Evolutionary conservation across 1,284 basidiomycete species (phyloP).

Genomic region (Rhodotorula sp.): DNA sequence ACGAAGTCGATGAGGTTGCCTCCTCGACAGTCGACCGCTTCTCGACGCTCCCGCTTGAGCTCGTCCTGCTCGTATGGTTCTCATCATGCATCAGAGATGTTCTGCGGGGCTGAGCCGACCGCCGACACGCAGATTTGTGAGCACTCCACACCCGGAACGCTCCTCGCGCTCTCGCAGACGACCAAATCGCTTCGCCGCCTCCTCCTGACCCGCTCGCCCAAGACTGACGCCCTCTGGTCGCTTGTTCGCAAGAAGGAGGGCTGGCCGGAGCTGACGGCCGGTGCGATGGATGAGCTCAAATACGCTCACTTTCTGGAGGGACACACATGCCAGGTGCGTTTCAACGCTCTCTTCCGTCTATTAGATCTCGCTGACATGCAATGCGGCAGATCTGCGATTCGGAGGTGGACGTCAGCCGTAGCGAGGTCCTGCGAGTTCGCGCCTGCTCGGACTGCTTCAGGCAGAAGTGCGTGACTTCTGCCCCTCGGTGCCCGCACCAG

Average conservation of each 20-base stretch:
- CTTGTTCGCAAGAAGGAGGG: not conserved
- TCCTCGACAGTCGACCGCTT: not conserved
- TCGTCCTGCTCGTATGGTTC: not conserved
- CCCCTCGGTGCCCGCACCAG: too few species aligned
- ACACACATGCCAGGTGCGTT: not conserved
- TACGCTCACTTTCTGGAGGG: not conserved
- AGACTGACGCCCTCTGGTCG: not conserved
- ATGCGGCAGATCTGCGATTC: not conserved
- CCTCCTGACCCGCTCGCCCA: not conserved
- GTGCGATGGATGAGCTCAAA: not conserved
- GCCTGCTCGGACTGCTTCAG: too few species aligned
- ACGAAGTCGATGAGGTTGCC: too few species aligned
- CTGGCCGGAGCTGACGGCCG: not conserved
- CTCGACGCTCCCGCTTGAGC: not conserved
- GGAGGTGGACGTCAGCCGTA: too few species aligned
- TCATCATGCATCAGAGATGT: too few species aligned
- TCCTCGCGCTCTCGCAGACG: conserved; percentile 2
- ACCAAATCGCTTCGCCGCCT: not conserved
- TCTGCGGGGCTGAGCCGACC: fast-evolving
- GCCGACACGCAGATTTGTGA: not conserved
- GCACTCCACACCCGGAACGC: not conserved
- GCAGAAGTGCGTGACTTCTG: too few species aligned
- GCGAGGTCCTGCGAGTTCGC: too few species aligned
- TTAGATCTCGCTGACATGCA: too few species aligned
- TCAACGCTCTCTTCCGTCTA: too few species aligned